A percentile compares a stretch with the other conserved stretches of the same genome.
Evolutionary conservation across 768 basidiomycete species (phyloP).

Genomic region (Amanita muscaria): DNA sequence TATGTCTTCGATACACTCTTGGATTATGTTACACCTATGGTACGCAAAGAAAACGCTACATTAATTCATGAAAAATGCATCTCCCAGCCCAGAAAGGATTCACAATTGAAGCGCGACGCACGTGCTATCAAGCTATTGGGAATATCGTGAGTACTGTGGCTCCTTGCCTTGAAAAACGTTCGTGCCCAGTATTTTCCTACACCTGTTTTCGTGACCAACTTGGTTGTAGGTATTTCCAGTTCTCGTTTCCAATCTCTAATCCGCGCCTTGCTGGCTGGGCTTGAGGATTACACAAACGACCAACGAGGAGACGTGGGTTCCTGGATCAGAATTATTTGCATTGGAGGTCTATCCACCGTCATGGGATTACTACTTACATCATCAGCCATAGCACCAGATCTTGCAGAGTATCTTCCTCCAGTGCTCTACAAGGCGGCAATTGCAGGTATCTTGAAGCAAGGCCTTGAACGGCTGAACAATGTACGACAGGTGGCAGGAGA

Average conservation of each 20-base stretch:
- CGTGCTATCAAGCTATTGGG: conserved; percentile 37
- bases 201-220: neutral
- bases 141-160: conserved; percentile 38
- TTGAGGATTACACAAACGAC: conserved; percentile 88
- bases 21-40: conserved; percentile 45
- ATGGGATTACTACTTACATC: conserved; percentile 41
- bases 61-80: neutral
- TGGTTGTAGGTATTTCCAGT: conserved; percentile 37
- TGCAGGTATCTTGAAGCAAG: conserved; percentile 75
- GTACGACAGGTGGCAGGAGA: conserved; percentile 76
- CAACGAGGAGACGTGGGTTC: conserved; percentile 96
- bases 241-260: conserved; percentile 40
- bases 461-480: conserved; percentile 84
- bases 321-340: conserved; percentile 80
- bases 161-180: conserved; percentile 36
- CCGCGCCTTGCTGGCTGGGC: conserved; percentile 52
- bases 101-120: conserved; percentile 31
- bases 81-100: conserved; percentile 7
- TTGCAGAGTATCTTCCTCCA: conserved; percentile 54
- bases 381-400: conserved; percentile 32
- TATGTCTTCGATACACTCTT: conserved; percentile 52
- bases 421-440: conserved; percentile 47
- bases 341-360: conserved; percentile 53
- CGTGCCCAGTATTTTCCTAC: conserved; percentile 15
- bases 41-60: conserved; percentile 22